These are phyloP conservation scores for Cochlearia excelsa DNA, from an alignment of 345 rosid genomes.

Conservation along the genomic window DNA sequence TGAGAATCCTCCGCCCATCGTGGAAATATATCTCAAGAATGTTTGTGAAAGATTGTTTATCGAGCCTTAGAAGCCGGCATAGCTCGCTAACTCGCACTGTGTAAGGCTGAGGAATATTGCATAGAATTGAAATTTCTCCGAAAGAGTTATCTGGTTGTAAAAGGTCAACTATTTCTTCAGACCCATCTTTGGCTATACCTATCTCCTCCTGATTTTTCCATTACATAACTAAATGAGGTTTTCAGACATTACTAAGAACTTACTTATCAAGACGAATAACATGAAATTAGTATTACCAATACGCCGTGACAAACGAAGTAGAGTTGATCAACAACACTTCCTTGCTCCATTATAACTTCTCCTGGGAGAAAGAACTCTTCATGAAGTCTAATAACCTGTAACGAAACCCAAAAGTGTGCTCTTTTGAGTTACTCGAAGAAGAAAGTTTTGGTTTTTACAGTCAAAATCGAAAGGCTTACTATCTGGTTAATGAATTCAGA, in stretches of 20 bases:
- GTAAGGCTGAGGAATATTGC: constrained; percentile 63
- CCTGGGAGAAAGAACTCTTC: constrained; percentile 84
- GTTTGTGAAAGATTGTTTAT: constrained; percentile 63
- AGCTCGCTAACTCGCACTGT: constrained; percentile 55
- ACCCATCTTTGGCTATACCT: constrained; percentile 63
- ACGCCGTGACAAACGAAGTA: constrained; percentile 73
- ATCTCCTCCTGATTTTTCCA: constrained; percentile 51
- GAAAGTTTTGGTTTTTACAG: background rate
- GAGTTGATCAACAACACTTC: constrained; percentile 64
- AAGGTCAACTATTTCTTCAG: constrained; percentile 61
- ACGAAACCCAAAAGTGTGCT: background rate
- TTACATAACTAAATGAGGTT: background rate
- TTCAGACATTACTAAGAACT: background rate
- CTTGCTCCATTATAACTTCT: constrained; percentile 75
- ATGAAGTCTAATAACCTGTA: constrained; percentile 62
- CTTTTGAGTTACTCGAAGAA: background rate
- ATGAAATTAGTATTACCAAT: constrained; percentile 43
- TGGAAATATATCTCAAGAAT: constrained; percentile 61
- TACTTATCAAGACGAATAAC: background rate
- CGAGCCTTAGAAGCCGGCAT: constrained; percentile 63
- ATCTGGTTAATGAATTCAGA: constrained; percentile 72
- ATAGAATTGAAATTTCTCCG: constrained; percentile 71
- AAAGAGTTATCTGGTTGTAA: constrained; percentile 55
- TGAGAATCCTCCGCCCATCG: constrained; percentile 69
- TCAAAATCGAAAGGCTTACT: constrained; percentile 45